Evolutionary conservation across 1,284 basidiomycete species (phyloP).

Genomic region (Pascua sp.): DNA sequence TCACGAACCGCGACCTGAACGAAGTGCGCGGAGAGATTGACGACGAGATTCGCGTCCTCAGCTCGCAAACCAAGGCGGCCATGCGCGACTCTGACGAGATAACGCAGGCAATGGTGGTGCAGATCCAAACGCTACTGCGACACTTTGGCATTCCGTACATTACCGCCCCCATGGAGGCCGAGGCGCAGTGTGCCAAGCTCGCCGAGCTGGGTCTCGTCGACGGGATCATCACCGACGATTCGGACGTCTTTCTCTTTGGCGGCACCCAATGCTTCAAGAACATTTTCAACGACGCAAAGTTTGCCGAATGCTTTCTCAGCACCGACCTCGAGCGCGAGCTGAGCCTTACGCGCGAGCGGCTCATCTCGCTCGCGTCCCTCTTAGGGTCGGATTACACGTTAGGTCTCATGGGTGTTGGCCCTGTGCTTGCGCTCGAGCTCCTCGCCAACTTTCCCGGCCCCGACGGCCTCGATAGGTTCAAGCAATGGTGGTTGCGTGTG

Average conservation of each 20-base stretch:
- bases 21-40: conserved; percentile 83
- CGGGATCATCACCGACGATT: conserved; percentile 98
- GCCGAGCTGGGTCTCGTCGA: conserved; percentile 82
- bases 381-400: conserved; percentile 96
- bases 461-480: conserved; percentile 79
- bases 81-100: conserved; percentile 93
- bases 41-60: conserved; percentile 77
- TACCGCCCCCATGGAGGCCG: conserved; percentile 98
- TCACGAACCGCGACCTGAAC: conserved; percentile 76
- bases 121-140: conserved; percentile 90
- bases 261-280: conserved; percentile 92
- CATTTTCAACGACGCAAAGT: conserved; percentile 99
- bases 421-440: conserved; percentile 93
- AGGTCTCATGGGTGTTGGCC: conserved; percentile 91
- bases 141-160: conserved; percentile 97
- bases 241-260: conserved; percentile 97
- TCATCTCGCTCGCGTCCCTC: conserved; percentile 86
- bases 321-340: conserved; percentile 84
- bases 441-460: conserved; percentile 83
- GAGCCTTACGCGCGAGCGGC: conserved; percentile 77
- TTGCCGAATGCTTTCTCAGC: conserved; percentile 89
- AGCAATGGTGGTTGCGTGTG: conserved; percentile 93
- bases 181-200: conserved; percentile 96
- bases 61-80: conserved; percentile 78
- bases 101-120: conserved; percentile 87